Evolutionary conservation across 148 eudicot genomes (phyloP), one percentile per base, ranked within the genome.

Genomic region (Rhododendron ovatum): DNA sequence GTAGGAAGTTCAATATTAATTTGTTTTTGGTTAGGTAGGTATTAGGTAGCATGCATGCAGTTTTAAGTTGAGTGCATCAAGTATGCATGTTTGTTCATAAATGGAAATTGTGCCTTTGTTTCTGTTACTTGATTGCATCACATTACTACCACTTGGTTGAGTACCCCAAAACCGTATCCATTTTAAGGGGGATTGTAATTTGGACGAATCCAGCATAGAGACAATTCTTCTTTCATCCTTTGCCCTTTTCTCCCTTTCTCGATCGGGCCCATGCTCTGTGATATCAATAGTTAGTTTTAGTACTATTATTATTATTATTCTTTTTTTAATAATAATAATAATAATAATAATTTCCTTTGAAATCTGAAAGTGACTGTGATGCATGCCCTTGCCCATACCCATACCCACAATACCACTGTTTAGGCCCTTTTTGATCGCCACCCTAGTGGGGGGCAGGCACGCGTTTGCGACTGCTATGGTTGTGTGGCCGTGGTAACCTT

Each of bases 81-180:
- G 37, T 78, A 53, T 76, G 57, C 82, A 83, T 85, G 76, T 78
- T 57, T 59, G 24, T 59, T 18, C 8, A 59, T 30, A 24, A 17
- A 20, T 26, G 30, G 14, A 65, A 59, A 35, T 14, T 53, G 18
- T 84, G 41, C 51, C 13, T 78, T 89, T 7, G 17, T 13, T 51
- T 55, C 51, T 48, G 43, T 86, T 82, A 57, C 13, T 86, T 86
- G 87, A 82, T 88, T 85, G 90, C 88, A 83, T 88, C 90, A 83
- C 48, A 80, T 10, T 78, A 55, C 61, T 55, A 53, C 86, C 86
- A 82, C 87, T 85, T 78, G 80, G 80, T 83, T 48, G 83, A 57
- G 35, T 63, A 41, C 78, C 63, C 51, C 35, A 24, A 50, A 41
- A 59, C 26, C 76, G 45, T 2, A 73, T 88, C 86, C 50, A 41